Evolutionary conservation across 345 rosid species (phyloP).

Genomic region (Salix purpurea): DNA sequence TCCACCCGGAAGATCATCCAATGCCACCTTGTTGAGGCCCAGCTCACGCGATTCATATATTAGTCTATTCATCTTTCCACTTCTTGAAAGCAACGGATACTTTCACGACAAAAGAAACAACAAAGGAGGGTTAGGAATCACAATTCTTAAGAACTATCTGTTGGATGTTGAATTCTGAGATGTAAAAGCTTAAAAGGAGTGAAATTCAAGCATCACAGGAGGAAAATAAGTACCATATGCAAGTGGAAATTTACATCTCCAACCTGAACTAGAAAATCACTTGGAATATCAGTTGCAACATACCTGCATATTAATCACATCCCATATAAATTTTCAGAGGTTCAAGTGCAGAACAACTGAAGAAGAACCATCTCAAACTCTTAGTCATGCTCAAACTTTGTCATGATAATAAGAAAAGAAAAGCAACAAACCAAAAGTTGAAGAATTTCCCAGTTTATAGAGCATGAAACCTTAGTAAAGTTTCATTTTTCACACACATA

Average conservation of each 20-base stretch:
- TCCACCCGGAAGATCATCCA: conserved; percentile 91
- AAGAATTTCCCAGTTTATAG: neutral
- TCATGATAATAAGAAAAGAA: neutral
- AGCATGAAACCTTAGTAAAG: neutral
- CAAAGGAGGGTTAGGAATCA: conserved; percentile 3
- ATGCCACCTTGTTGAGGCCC: conserved; percentile 45
- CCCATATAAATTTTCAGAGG: neutral
- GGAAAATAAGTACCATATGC: conserved; percentile 63
- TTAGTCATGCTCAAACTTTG: neutral
- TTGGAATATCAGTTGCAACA: conserved; percentile 89
- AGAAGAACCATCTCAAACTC: neutral
- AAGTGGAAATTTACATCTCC: conserved; percentile 74
- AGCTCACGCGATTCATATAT: conserved; percentile 71
- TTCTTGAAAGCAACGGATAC: conserved; percentile 92
- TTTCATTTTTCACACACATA: conserved; percentile 16
- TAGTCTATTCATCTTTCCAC: conserved; percentile 85
- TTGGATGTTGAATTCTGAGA: neutral
- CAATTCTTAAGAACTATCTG: neutral
- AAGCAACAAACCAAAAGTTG: neutral
- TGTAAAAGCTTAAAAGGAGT: neutral
- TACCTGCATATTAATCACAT: conserved; percentile 40
- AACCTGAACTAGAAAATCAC: conserved; percentile 72
- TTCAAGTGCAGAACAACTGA: neutral
- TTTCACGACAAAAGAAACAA: conserved; percentile 23
- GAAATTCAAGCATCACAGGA: conserved; percentile 4